Base-by-base conservation (phyloP, 306 rosid species). In the Begonia loranthoides region DNA sequence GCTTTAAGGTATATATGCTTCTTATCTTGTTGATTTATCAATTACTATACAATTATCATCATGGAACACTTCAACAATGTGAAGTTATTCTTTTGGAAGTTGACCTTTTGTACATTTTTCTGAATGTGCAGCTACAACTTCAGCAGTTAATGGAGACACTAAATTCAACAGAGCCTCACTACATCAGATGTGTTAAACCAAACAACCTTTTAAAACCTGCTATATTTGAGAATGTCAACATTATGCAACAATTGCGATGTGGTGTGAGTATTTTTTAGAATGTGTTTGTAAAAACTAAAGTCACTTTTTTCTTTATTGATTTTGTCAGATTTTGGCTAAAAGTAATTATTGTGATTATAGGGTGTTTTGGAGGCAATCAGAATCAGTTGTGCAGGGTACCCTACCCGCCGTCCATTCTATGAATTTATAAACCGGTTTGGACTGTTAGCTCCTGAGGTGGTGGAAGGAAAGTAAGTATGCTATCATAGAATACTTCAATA, bases 291-390 rank as follows among this genome's bases (percentile, higher is more conserved):
- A 28, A 8, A 28, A 28, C 36, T 28, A 7, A 2, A 28, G 36
- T 28, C 54, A 13, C 50, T 59, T 52, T 52, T 68, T 59, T 68
- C 58, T 51, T 70, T 61, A 53, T 67, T 55, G 19, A 16, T 14
- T 49, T 64, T 63, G 56, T 60, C 10, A 28, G 36, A 43, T 38
- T 52, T 48, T 24, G 57, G 64, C 22, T 48, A 51, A 44, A 17
- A 60, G 57, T 67, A 63, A 66, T 58, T 36, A 33, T 70, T 69
- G 22, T 49, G 41, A 52, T 17, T 65, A 57, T 76, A 92, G 99
- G 99, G 99, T 83, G 99, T 92, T 75, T 70, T 92, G 56, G 99
- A 92, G 75, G 99, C 99, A 54, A 92, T 92, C 76, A 82, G 99
- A 79, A 92, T 92, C 58, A 92, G 99, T 67, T 83, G 94, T 65